Base-by-base conservation (phyloP, 495 filamentous ascomycete genomes). In the Letharia columbiana region DNA sequence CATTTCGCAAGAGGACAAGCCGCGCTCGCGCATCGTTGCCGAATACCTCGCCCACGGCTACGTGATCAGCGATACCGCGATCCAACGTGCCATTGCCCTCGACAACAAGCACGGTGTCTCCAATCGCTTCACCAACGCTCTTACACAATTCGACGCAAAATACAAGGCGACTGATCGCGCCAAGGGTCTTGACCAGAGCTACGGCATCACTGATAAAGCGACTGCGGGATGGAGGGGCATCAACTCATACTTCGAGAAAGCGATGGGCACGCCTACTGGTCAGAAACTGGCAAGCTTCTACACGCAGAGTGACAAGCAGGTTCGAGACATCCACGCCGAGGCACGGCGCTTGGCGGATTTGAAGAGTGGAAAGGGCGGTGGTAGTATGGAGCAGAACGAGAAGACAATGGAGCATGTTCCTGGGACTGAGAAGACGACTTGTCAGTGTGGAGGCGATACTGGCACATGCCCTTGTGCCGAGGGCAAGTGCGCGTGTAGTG, bases 1-100 rank as follows among this genome's bases (percentile, higher is more conserved):
- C 65, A 81, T 96, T 72, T 84, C 86, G 5, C 94, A 98, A 73
- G 94, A 98, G 73, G 91, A 96, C 77, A 98, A 98, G 81, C 94
- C 94, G 1, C 87, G 90, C 72, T 83, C 88, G 28, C 92, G 95
- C 71, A 96, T 98, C 72, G 69, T 97, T 37, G 94, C 94, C 67
- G 94, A 98, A 79, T 96, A 96, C 75, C 87, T 98, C 39, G 92
- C 92, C 7, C 90, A 96, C 71, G 94, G 94, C 69, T 98, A 98
- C 76, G 81, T 84, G 28, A 78, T 98, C 70, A 90, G 89, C 62
- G 94, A 98, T 75, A 80, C 79, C n/a, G 89, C 89, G 6, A 83
- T 97, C 60, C 86, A 96, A 74, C 83, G 82, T 68, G 95, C 91
- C 64, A 92, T 98, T 72, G 83, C 87, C 8, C 83, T 98, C 45